A percentile compares a stretch with the other conserved stretches of the same genome.
phyloP scores from a whole-genome alignment of 805 yeast species.

The Suhomyces kilbournensis region DNA sequence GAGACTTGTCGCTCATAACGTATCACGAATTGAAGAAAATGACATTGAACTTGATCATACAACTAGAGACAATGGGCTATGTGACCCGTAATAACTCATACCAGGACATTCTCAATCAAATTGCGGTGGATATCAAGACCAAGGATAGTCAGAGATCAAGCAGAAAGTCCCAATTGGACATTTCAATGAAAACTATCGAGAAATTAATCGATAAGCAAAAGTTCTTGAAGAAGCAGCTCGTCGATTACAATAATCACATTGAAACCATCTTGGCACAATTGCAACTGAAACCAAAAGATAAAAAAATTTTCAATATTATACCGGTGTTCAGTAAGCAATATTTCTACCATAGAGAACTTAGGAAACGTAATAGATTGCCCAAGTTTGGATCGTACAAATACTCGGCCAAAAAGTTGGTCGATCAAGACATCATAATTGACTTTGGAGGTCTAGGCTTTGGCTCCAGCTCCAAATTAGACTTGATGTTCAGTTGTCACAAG shows the following conservation, averaged over 20 bases:
- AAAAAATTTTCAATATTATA: constrained; percentile 45
- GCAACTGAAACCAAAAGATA: constrained; percentile 46
- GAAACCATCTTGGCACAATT: constrained; percentile 42
- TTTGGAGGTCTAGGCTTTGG: constrained; percentile 52
- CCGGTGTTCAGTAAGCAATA: constrained; percentile 69
- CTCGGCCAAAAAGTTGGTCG: constrained; percentile 70
- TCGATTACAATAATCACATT: constrained; percentile 47
- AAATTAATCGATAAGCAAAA: constrained; percentile 46
- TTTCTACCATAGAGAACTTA: constrained; percentile 69
- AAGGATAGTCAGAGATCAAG: constrained; percentile 43
- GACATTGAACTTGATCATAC: constrained; percentile 71
- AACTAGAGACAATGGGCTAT: constrained; percentile 65
- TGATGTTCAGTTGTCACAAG: constrained; percentile 72
- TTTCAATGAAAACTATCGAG: constrained; percentile 40
- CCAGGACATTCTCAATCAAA: constrained; percentile 76
- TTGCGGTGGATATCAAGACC: constrained; percentile 73
- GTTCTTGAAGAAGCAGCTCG: constrained; percentile 42
- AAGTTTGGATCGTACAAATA: constrained; percentile 77
- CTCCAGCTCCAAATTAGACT: constrained; percentile 63
- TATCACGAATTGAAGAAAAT: constrained; percentile 77
- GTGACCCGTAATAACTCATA: constrained; percentile 67
- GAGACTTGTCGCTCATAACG: constrained; percentile 46
- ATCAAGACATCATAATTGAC: constrained; percentile 63
- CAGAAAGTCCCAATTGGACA: constrained; percentile 39
- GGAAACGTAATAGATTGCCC: constrained; percentile 63